phyloP scores from a whole-genome alignment of 176 grass and related monocot species.

The Triticum turgidum region DNA sequence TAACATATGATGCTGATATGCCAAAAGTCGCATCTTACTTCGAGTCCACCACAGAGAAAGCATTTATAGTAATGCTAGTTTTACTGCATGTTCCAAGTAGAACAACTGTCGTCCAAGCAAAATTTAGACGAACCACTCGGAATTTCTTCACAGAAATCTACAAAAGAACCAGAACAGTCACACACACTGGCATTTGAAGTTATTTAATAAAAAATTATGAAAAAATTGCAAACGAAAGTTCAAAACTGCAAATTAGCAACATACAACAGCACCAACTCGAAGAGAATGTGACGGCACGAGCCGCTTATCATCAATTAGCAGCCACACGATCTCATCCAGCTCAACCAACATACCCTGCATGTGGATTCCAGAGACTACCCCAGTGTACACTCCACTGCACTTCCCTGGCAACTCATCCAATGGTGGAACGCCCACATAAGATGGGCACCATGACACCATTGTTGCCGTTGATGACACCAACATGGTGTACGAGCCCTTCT shows the following conservation, averaged over 20 bases:
- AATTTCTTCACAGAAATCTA: slow-evolving; percentile 82
- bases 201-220: neutral
- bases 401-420: neutral
- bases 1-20: neutral
- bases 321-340: slow-evolving; percentile 55
- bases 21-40: slow-evolving; percentile 61
- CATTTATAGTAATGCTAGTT: slow-evolving; percentile 62
- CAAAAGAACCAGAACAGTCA: neutral
- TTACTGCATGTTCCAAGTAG: slow-evolving; percentile 72
- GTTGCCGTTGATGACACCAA: slow-evolving; percentile 60
- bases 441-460: slow-evolving; percentile 39
- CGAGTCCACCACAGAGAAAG: slow-evolving; percentile 59
- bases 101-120: slow-evolving; percentile 54
- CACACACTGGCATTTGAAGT: slow-evolving; percentile 6
- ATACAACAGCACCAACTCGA: slow-evolving; percentile 82
- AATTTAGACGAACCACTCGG: slow-evolving; percentile 44
- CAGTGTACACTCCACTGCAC: slow-evolving; percentile 45
- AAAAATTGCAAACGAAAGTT: slow-evolving; percentile 20
- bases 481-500: slow-evolving; percentile 52
- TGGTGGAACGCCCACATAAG: slow-evolving; percentile 17
- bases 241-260: slow-evolving; percentile 16
- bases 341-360: slow-evolving; percentile 62
- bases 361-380: slow-evolving; percentile 68
- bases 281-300: slow-evolving; percentile 63
- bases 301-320: slow-evolving; percentile 68